These are phyloP conservation scores for Cucurbita argyrosperma DNA, from an alignment of 306 rosid genomes.

Conservation along the genomic window DNA sequence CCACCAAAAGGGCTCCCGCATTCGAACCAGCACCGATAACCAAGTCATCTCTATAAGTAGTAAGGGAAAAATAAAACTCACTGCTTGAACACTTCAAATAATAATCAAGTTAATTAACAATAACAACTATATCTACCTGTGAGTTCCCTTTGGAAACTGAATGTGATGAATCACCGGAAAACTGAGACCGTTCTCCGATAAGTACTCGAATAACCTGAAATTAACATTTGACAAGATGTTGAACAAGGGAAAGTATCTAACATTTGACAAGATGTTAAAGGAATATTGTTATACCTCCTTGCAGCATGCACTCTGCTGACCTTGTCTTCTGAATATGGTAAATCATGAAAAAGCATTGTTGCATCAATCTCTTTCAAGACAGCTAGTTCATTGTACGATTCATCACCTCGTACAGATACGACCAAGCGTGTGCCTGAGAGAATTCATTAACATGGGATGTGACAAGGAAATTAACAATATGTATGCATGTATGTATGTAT, in stretches of 20 bases:
- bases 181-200: constrained; percentile 49
- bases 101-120: neutral
- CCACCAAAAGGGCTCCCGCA: constrained; percentile 88
- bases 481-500: neutral
- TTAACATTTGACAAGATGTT: neutral
- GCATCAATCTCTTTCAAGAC: constrained; percentile 60
- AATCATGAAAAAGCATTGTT: constrained; percentile 78
- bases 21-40: constrained; percentile 86
- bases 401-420: constrained; percentile 79
- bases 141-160: constrained; percentile 67
- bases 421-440: constrained; percentile 75
- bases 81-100: constrained; percentile 1
- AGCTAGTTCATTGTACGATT: constrained; percentile 60
- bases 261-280: neutral
- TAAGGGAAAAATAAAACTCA: constrained; percentile 3
- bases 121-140: constrained; percentile 35
- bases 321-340: constrained; percentile 57
- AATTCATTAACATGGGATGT: constrained; percentile 4
- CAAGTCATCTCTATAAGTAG: constrained; percentile 66
- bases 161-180: constrained; percentile 91
- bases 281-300: constrained; percentile 43
- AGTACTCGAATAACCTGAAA: constrained; percentile 71
- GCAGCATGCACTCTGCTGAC: constrained; percentile 88
- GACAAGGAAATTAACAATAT: neutral
- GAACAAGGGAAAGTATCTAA: neutral